phyloP scores from a whole-genome alignment of 768 basidiomycete species.

The Russula emetica region DNA sequence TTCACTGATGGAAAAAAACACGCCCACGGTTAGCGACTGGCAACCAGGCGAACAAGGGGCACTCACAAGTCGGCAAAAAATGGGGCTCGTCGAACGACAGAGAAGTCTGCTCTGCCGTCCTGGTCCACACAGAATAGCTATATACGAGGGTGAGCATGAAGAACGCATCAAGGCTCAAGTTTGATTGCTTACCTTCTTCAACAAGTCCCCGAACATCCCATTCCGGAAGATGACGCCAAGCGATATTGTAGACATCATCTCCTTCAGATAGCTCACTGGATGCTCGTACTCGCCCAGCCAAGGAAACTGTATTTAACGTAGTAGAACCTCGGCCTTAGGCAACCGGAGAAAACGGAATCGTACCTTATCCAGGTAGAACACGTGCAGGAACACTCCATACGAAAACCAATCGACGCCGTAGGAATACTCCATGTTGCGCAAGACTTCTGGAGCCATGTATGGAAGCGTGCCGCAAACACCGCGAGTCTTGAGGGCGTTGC shows the following conservation, averaged over 20 bases:
- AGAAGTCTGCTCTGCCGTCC: constrained; percentile 15
- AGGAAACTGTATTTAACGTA: constrained; percentile 13
- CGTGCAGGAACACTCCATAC: constrained; percentile 24
- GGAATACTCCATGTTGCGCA: constrained; percentile 20
- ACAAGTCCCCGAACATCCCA: constrained; percentile 9
- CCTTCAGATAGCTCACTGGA: constrained; percentile 18
- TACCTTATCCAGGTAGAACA: constrained; percentile 19
- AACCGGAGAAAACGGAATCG: not conserved
- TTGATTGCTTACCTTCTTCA: constrained; percentile 7
- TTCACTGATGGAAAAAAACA: not conserved
- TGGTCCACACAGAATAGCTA: constrained; percentile 18
- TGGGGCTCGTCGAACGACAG: constrained; percentile 5
- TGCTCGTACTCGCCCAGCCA: constrained; percentile 18
- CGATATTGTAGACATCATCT: constrained; percentile 18
- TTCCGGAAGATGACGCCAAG: constrained; percentile 8
- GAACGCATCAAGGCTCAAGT: not conserved
- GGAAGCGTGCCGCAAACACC: constrained; percentile 22
- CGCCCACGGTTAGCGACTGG: not conserved
- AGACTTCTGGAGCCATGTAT: constrained; percentile 27
- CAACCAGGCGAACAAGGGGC: not conserved
- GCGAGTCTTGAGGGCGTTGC: not conserved
- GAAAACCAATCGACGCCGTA: constrained; percentile 26
- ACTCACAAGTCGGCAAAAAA: constrained; percentile 21
- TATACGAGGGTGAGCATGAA: not conserved
- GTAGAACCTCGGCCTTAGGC: not conserved